Evolutionary conservation across 2,329 filamentous ascomycete species (phyloP).

Genomic region (Lachnellula occidentalis): DNA sequence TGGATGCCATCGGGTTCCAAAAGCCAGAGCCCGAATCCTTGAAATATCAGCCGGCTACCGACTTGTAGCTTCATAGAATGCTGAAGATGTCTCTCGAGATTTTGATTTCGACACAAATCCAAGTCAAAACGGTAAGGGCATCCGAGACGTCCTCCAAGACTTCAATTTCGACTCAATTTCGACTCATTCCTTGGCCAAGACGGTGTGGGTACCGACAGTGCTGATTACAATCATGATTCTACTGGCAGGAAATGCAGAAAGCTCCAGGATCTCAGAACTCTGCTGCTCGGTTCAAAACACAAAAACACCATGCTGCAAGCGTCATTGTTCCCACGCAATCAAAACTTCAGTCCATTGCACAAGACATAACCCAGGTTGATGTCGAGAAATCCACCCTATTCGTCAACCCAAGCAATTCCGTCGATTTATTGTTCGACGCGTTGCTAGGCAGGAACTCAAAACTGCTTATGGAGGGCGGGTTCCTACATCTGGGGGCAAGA

Average conservation of each 20-base stretch:
- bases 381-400: neutral
- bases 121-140: too few relatives aligned
- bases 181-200: slow-evolving; percentile 58
- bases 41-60: too few relatives aligned
- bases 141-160: slow-evolving; percentile 50
- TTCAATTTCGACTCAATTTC: slow-evolving; percentile 63
- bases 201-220: neutral
- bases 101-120: neutral
- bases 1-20: too few relatives aligned
- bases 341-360: neutral
- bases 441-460: slow-evolving; percentile 2
- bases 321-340: neutral
- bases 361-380: neutral
- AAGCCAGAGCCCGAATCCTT: too few relatives aligned
- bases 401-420: slow-evolving; percentile 13
- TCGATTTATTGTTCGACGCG: slow-evolving; percentile 7
- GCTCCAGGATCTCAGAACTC: neutral
- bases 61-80: too few relatives aligned
- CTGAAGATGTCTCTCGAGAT: too few relatives aligned
- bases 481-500: too few relatives aligned
- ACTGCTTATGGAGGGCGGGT: too few relatives aligned
- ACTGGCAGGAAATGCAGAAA: neutral
- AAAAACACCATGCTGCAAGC: neutral
- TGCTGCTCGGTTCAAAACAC: neutral
- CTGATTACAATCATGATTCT: neutral